Conservation (phyloP, 352 stramenopile genomes). For the Elongisporangium anandrum region DNA sequence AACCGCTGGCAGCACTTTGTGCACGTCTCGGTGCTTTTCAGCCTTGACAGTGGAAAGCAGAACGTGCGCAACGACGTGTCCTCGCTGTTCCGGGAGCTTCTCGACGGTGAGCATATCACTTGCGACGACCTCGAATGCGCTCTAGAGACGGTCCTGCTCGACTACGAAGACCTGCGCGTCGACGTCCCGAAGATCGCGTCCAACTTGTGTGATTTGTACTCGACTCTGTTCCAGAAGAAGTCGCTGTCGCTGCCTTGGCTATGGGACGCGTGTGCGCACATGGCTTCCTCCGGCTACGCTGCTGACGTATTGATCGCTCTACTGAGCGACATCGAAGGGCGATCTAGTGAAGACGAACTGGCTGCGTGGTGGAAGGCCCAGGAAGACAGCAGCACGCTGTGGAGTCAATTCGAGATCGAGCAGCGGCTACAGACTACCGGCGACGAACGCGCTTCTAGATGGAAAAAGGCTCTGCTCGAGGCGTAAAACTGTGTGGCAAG, state of each 20-base stretch:
- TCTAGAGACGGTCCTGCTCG: conserved; percentile 48
- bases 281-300: conserved; percentile 36
- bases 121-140: conserved; percentile 48
- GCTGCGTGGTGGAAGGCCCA: conserved; percentile 55
- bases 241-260: conserved; percentile 49
- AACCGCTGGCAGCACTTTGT: conserved; percentile 70
- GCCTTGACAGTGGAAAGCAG: conserved; percentile 43
- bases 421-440: not conserved
- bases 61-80: conserved; percentile 38
- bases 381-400: conserved; percentile 1
- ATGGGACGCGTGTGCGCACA: conserved; percentile 28
- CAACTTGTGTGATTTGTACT: conserved; percentile 59
- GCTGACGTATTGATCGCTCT: conserved; percentile 50
- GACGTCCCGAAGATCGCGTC: conserved; percentile 62
- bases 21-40: conserved; percentile 36
- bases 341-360: conserved; percentile 27
- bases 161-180: conserved; percentile 73
- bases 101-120: conserved; percentile 31
- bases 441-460: not conserved
- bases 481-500: not conserved
- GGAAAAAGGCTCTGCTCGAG: conserved; percentile 6
- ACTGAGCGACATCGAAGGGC: conserved; percentile 23
- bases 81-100: conserved; percentile 38
- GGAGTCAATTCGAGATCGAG: not conserved
- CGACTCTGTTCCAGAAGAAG: conserved; percentile 50